Percentiles rank a stretch among this genome's conserved stretches.
Evolutionary conservation across 371 early-diverging fungal genomes (phyloP).

Genomic region (Nematocida sp.): DNA sequence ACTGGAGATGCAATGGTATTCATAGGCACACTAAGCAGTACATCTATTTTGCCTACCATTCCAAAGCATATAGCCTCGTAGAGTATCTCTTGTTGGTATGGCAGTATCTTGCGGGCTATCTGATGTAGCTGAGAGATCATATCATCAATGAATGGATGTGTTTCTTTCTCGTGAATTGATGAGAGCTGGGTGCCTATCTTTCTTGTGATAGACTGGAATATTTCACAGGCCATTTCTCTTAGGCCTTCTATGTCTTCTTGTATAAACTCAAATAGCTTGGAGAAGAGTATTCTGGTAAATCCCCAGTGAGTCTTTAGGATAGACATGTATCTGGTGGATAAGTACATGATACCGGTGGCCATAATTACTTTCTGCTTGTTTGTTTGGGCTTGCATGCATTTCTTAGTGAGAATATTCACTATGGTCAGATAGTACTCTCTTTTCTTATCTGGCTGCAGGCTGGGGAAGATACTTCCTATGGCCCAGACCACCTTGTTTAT

Average conservation of each 20-base stretch:
- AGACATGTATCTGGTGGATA: slow-evolving; percentile 93
- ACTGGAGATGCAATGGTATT: neutral
- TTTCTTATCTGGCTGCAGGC: slow-evolving; percentile 86
- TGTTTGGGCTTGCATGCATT: slow-evolving; percentile 83
- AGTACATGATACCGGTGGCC: slow-evolving; percentile 98
- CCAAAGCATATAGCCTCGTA: slow-evolving; percentile 21
- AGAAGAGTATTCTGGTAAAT: slow-evolving; percentile 96
- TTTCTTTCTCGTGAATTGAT: neutral
- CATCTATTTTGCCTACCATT: neutral
- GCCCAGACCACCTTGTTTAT: slow-evolving; percentile 97
- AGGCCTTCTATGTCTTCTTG: slow-evolving; percentile 97
- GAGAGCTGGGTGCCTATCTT: neutral
- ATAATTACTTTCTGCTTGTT: slow-evolving; percentile 98
- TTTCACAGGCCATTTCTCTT: slow-evolving; percentile 99
- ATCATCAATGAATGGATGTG: neutral
- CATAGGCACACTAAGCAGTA: slow-evolving; percentile 1
- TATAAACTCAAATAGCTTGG: slow-evolving; percentile 99
- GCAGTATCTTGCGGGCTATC: neutral
- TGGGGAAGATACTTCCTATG: slow-evolving; percentile 89
- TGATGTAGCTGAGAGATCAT: slow-evolving; percentile 7
- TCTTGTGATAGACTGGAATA: slow-evolving; percentile 81
- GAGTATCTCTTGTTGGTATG: slow-evolving; percentile 17
- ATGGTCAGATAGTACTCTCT: slow-evolving; percentile 89
- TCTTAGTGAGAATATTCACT: slow-evolving; percentile 82
- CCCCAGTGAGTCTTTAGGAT: slow-evolving; percentile 96